Conservation (phyloP, 495 filamentous ascomycete genomes). For the Neurospora terricola region DNA sequence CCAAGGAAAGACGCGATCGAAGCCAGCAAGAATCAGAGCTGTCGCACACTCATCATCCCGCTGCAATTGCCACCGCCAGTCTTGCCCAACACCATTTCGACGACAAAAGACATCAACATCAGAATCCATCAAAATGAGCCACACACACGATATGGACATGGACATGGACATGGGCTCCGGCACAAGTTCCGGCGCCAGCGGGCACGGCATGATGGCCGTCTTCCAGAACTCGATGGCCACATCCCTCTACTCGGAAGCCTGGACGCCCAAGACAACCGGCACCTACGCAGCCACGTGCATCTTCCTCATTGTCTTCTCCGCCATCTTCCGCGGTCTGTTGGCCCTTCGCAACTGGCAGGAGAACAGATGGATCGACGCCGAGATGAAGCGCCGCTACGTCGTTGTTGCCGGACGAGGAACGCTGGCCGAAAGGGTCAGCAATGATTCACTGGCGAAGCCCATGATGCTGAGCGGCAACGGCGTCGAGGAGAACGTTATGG, state of each 20-base stretch:
- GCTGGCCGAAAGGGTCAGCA: slow-evolving; percentile 42
- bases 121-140: slow-evolving; percentile 3
- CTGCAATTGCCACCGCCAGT: background rate
- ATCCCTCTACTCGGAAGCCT: slow-evolving; percentile 61
- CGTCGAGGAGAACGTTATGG: slow-evolving; percentile 61
- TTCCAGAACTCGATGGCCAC: slow-evolving; percentile 60
- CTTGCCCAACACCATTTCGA: background rate
- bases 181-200: slow-evolving; percentile 9
- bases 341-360: slow-evolving; percentile 52
- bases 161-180: background rate
- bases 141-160: slow-evolving; percentile 1
- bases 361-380: slow-evolving; percentile 45
- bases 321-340: slow-evolving; percentile 55
- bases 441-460: slow-evolving; percentile 43
- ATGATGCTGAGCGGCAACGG: slow-evolving; percentile 57
- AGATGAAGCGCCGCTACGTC: slow-evolving; percentile 64
- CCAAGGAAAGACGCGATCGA: background rate
- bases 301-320: slow-evolving; percentile 67
- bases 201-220: slow-evolving; percentile 37
- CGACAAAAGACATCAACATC: background rate
- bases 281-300: slow-evolving; percentile 79
- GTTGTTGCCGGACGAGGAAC: slow-evolving; percentile 55
- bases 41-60: background rate
- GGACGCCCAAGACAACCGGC: slow-evolving; percentile 59
- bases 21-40: background rate